phyloP scores from a whole-genome alignment of 306 rosid species.

The Prunus kanzakura region DNA sequence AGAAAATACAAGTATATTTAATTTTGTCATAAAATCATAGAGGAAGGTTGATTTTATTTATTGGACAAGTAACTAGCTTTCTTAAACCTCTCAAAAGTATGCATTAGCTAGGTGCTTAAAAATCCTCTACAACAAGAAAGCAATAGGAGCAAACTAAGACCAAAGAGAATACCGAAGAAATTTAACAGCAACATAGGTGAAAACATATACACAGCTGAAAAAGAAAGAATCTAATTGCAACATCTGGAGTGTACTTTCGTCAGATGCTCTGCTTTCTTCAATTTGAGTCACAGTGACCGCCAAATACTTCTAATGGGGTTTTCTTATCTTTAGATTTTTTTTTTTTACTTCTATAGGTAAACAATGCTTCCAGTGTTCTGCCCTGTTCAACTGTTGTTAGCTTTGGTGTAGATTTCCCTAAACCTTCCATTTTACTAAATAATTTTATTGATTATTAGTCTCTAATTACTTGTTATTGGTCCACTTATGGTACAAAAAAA shows the following conservation, averaged over 20 bases:
- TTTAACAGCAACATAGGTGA: neutral
- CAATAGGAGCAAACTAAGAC: neutral
- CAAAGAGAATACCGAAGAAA: neutral
- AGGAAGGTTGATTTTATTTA: neutral
- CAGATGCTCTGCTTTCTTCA: neutral
- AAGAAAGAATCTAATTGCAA: neutral
- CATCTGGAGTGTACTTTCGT: neutral
- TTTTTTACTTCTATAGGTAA: no score
- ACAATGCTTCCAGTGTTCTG: no score
- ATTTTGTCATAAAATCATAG: neutral
- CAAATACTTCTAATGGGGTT: no score
- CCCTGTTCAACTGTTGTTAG: no score
- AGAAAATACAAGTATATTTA: neutral
- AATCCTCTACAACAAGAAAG: neutral
- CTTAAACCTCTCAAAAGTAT: neutral
- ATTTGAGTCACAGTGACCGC: neutral
- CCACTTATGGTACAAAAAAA: slow-evolving; percentile 14
- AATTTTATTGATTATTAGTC: slow-evolving; percentile 1
- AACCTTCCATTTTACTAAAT: neutral
- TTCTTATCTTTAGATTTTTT: no score
- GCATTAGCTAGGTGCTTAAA: neutral
- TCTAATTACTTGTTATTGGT: neutral
- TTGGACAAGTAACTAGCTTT: neutral
- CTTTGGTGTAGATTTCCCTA: no score
- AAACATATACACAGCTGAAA: neutral